Base-by-base conservation (phyloP, 2,329 filamentous ascomycete genomes). In the Pseudonectria buxi region DNA sequence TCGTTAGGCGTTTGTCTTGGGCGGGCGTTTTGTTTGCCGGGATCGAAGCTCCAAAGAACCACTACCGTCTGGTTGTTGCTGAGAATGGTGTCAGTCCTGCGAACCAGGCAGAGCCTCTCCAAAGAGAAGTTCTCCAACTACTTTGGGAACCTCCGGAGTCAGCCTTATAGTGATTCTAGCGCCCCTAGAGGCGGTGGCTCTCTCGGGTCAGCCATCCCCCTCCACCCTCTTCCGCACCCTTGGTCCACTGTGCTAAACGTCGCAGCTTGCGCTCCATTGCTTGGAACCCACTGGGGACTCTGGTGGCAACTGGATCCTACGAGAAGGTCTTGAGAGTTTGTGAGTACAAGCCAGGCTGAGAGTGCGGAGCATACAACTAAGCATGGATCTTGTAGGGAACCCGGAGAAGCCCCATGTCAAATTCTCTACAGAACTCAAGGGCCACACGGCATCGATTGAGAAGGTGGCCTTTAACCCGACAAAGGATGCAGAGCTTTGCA, bases 281-380 rank as follows among this genome's bases (percentile, higher is more conserved):
- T 26, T 96, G 90, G 90, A 95, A 90, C 46, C 86, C 89, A 0
- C 69, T 86, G 0, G 88, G 90, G 24, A 83, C 78, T 7, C 69
- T 92, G 40, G 79, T 96, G 41, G 90, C 90, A 1, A 94, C 89
- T 1, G 88, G 87, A 3, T 75, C 82, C 6, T 67, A 71, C 15
- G 81, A 86, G 53, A 77, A 74, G 47, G 83, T 75, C 7, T 62
- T 90, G 35, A 78, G 85, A 50, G 81, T 89, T 31, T 90, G 85
- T 78, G 55, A 55, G 74, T 69, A 10, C 11, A n/a, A n/a, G n/a
- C n/a, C n/a, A n/a, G n/a, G n/a, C n/a, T n/a, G 4, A 28, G 6
- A 24, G 6, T 3, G n/a, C 7, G 18, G 7, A 28, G 4, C 9
- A 24, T 7, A 12, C 28, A 28, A 12, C 35, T 34, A 35, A 40